phyloP scores from a whole-genome alignment of 805 yeast species.

The Wickerhamomyces strasburgensis region DNA sequence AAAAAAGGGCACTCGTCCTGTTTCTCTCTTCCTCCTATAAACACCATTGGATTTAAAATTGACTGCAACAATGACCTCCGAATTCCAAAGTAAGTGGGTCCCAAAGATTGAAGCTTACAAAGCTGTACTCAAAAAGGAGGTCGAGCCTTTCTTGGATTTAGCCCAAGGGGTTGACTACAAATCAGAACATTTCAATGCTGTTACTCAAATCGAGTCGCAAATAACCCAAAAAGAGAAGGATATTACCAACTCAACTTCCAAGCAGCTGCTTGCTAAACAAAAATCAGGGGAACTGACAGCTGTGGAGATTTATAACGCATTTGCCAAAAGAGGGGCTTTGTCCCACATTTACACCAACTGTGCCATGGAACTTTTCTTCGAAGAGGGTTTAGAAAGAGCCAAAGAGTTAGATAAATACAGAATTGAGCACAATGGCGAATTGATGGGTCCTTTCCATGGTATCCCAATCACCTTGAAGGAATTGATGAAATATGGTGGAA shows the following conservation, averaged over 20 bases:
- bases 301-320: constrained; percentile 17
- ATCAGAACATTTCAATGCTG: constrained; percentile 19
- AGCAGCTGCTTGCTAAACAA: constrained; percentile 17
- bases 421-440: constrained; percentile 41
- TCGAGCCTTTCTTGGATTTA: constrained; percentile 16
- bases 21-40: too few relatives aligned
- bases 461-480: constrained; percentile 66
- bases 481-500: constrained; percentile 51
- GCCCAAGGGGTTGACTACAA: constrained; percentile 21
- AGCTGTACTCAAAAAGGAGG: constrained; percentile 21
- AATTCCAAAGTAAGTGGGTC: constrained; percentile 20
- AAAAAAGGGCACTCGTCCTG: not conserved
- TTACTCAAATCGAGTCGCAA: too few relatives aligned
- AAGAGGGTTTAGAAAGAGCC: constrained; percentile 57
- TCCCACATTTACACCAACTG: constrained; percentile 61
- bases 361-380: constrained; percentile 56
- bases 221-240: too few relatives aligned
- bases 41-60: too few relatives aligned
- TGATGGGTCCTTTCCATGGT: constrained; percentile 66
- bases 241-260: constrained; percentile 22
- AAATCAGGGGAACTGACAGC: constrained; percentile 17
- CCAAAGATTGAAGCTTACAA: constrained; percentile 24
- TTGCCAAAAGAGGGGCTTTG: constrained; percentile 46
- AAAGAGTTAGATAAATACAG: constrained; percentile 50
- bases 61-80: too few relatives aligned